phyloP scores from a whole-genome alignment of 495 filamentous ascomycete genomes.

The Neurospora intermedia region DNA sequence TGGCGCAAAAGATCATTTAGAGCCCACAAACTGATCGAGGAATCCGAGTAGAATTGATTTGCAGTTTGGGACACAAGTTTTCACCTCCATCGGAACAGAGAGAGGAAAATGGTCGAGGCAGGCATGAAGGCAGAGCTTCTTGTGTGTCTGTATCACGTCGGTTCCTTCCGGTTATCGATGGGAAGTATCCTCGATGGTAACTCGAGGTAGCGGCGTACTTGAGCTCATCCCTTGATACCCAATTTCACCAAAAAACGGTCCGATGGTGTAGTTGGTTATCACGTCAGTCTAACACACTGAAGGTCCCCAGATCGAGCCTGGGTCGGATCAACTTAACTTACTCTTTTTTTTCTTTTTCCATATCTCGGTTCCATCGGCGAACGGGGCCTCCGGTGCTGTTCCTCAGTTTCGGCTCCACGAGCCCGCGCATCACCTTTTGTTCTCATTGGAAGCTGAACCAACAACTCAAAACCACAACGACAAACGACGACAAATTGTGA shows the following conservation, averaged over 20 bases:
- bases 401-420: neutral
- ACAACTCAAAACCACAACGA: neutral
- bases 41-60: neutral
- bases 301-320: neutral
- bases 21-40: neutral
- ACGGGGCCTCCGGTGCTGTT: neutral
- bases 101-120: neutral
- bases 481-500: neutral
- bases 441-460: neutral
- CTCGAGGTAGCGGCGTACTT: neutral
- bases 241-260: neutral
- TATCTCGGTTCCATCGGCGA: neutral
- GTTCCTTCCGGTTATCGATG: neutral
- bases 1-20: neutral
- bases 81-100: neutral
- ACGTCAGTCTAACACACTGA: no score
- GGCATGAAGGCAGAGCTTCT: neutral
- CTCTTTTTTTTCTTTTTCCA: neutral
- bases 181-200: neutral
- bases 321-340: neutral
- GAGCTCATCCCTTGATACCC: neutral
- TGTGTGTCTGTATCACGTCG: neutral
- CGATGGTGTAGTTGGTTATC: neutral
- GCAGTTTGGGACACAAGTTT: neutral
- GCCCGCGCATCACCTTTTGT: neutral